These are phyloP conservation scores for Cryptomeria japonica DNA, from an alignment of 75 land plant genomes.

Conservation along the genomic window DNA sequence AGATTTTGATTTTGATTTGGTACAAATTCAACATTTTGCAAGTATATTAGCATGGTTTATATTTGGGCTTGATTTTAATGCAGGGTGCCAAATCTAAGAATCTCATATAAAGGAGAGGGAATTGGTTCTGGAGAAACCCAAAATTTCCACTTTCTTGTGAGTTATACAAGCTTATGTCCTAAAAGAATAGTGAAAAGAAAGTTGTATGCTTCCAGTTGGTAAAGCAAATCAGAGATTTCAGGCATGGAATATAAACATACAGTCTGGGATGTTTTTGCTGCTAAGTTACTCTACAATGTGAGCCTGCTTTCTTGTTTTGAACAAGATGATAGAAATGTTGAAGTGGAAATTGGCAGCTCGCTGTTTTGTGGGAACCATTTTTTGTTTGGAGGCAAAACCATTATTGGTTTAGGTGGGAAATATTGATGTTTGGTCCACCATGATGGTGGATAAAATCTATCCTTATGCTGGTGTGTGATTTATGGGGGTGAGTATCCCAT, in stretches of 20 bases:
- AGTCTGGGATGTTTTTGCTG: conserved; percentile 1
- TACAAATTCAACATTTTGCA: too few species aligned
- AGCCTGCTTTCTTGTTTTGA: conserved; percentile 12
- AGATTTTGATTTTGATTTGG: too few species aligned
- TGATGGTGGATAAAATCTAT: conserved; percentile 9
- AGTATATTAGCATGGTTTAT: background rate
- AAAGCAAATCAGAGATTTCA: background rate
- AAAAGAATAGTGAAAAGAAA: conserved; percentile 8
- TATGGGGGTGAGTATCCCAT: conserved; percentile 3
- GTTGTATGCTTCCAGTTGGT: conserved; percentile 7
- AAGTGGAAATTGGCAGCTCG: conserved; percentile 8
- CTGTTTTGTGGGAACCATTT: background rate
- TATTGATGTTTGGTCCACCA: conserved; percentile 3
- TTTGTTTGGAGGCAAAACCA: conserved; percentile 14
- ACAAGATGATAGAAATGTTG: background rate
- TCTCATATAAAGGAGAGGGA: conserved; percentile 7
- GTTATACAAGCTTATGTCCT: conserved; percentile 8
- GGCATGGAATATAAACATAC: conserved; percentile 4
- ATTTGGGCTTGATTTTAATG: background rate
- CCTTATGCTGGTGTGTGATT: conserved; percentile 8
- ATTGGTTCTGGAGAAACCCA: conserved; percentile 6
- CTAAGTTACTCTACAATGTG: background rate
- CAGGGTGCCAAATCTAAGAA: conserved; percentile 12
- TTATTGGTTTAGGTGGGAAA: conserved; percentile 10
- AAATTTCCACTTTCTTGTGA: conserved; percentile 8